Conservation (phyloP, 768 basidiomycete genomes). For the Tephrocybe sp. region DNA sequence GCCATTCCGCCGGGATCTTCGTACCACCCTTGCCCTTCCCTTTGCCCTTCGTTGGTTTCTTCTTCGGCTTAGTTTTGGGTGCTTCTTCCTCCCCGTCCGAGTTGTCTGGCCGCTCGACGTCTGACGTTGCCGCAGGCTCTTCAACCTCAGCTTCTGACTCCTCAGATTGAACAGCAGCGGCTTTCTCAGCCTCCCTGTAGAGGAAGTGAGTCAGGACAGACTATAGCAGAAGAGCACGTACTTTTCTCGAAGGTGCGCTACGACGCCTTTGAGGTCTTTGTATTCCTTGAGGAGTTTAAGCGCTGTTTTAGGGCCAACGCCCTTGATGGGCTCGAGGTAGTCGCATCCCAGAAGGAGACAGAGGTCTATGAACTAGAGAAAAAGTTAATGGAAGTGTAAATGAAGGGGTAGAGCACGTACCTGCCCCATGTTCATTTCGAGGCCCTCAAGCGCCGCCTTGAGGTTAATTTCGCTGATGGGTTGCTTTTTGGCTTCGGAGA, state of each 20-base stretch:
- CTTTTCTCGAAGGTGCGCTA: slow-evolving; percentile 82
- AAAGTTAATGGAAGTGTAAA: neutral
- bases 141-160: slow-evolving; percentile 36
- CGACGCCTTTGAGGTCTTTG: slow-evolving; percentile 66
- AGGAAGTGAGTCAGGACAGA: neutral
- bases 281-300: slow-evolving; percentile 89
- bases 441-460: slow-evolving; percentile 78
- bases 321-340: slow-evolving; percentile 98
- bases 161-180: slow-evolving; percentile 32
- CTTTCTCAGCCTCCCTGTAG: slow-evolving; percentile 40
- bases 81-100: slow-evolving; percentile 26
- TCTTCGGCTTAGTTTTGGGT: slow-evolving; percentile 38
- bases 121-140: slow-evolving; percentile 45
- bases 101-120: slow-evolving; percentile 40
- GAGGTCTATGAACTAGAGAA: slow-evolving; percentile 89
- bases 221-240: slow-evolving; percentile 26
- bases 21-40: slow-evolving; percentile 78
- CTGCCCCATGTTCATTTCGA: slow-evolving; percentile 91
- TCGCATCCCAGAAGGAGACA: slow-evolving; percentile 97
- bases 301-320: slow-evolving; percentile 93
- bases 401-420: slow-evolving; percentile 36
- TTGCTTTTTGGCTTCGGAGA: slow-evolving; percentile 96
- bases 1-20: slow-evolving; percentile 91
- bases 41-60: slow-evolving; percentile 42
- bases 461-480: slow-evolving; percentile 94